These are phyloP conservation scores for Pichia norvegensis DNA, from an alignment of 1,139 yeast species.

Conservation along the genomic window DNA sequence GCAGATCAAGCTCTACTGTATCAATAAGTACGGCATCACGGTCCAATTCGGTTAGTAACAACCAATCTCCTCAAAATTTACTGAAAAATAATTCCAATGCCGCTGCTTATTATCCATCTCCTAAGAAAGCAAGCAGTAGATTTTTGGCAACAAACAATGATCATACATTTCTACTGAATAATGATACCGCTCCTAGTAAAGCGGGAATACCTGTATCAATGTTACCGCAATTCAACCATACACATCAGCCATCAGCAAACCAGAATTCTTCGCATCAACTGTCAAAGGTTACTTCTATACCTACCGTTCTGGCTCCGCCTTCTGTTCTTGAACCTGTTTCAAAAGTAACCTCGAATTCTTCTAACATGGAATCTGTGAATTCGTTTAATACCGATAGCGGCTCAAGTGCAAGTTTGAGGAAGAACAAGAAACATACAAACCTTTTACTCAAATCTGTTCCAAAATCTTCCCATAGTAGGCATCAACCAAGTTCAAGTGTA, in stretches of 20 bases:
- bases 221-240: not conserved
- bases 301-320: not conserved
- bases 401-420: not conserved
- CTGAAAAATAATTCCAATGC: not conserved
- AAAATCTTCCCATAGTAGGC: not conserved
- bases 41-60: not conserved
- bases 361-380: not conserved
- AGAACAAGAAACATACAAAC: not conserved
- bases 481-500: slow-evolving; percentile 3
- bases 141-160: slow-evolving; percentile 13
- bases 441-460: not conserved
- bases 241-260: not conserved
- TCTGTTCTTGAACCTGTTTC: not conserved
- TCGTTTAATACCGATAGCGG: not conserved
- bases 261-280: not conserved
- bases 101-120: slow-evolving; percentile 1
- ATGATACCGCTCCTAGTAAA: not conserved
- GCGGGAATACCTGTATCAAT: not conserved
- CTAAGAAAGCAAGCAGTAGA: slow-evolving; percentile 4
- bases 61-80: not conserved
- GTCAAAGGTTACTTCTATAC: not conserved
- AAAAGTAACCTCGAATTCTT: not conserved
- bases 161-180: slow-evolving; percentile 5
- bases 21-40: not conserved
- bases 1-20: not conserved